These are phyloP conservation scores for Dactylellina drechsleri DNA, from an alignment of 2,329 filamentous ascomycete genomes.

Conservation along the genomic window DNA sequence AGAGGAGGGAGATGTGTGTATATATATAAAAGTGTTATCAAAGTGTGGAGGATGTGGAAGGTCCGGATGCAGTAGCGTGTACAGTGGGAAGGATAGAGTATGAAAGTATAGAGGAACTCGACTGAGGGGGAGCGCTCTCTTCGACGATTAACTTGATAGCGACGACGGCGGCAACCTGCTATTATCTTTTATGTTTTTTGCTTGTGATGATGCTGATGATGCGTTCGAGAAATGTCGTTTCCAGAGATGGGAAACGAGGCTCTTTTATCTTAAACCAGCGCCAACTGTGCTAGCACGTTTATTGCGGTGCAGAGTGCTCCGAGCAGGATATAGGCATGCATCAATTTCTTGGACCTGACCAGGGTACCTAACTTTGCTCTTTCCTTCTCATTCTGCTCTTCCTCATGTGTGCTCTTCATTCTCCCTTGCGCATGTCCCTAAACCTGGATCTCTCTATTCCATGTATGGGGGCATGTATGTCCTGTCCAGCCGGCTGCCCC, in stretches of 20 bases:
- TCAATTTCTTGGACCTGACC: conserved; percentile 27
- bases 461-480: conserved; percentile 32
- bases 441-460: background rate
- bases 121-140: conserved; percentile 51
- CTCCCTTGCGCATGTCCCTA: conserved; percentile 3
- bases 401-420: conserved; percentile 20
- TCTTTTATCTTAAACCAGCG: conserved; percentile 49
- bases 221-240: conserved; percentile 43
- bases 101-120: conserved; percentile 43
- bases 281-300: conserved; percentile 24
- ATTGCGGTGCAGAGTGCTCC: background rate
- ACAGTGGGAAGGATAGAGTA: conserved; percentile 2
- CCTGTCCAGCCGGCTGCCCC: conserved; percentile 27
- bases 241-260: conserved; percentile 51
- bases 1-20: conserved; percentile 5
- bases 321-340: conserved; percentile 45
- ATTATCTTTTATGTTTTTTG: conserved; percentile 7
- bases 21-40: conserved; percentile 15
- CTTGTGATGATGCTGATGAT: conserved; percentile 46
- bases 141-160: conserved; percentile 20
- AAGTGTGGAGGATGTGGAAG: conserved; percentile 35
- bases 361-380: conserved; percentile 18
- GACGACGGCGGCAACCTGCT: background rate
- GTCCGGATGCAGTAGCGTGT: conserved; percentile 16
- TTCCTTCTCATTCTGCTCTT: conserved; percentile 14